Conservation (phyloP, 176 grass and related monocot genomes). For the Zea mays region Zm-B73-REFERENCE-NAM-5.0 NC_050096.1:5159001-5159500, state of each 20-base stretch:
- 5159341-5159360: constrained; percentile 96
- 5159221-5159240: constrained; percentile 87
- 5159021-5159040: constrained; percentile 70
- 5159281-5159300: constrained; percentile 80
- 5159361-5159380: constrained; percentile 27
- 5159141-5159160: constrained; percentile 60
- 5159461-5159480: no score
- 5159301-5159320: constrained; percentile 82
- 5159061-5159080: constrained; percentile 75
- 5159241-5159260: constrained; percentile 52
- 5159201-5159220: constrained; percentile 66
- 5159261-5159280: constrained; percentile 70
- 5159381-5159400: no score
- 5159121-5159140: constrained; percentile 63
- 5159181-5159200: constrained; percentile 68
- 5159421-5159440: no score
- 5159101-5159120: constrained; percentile 71
- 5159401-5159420: no score
- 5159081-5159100: constrained; percentile 80
- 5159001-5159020: constrained; percentile 74
- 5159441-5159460: no score
- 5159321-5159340: constrained; percentile 86
- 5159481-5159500: no score
- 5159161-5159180: constrained; percentile 58
- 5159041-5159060: constrained; percentile 57